Evolutionary conservation across 1,139 yeast species (phyloP), one percentile per base, ranked within the genome.

Genomic region (Nakaseomyces nivariensis): DNA sequence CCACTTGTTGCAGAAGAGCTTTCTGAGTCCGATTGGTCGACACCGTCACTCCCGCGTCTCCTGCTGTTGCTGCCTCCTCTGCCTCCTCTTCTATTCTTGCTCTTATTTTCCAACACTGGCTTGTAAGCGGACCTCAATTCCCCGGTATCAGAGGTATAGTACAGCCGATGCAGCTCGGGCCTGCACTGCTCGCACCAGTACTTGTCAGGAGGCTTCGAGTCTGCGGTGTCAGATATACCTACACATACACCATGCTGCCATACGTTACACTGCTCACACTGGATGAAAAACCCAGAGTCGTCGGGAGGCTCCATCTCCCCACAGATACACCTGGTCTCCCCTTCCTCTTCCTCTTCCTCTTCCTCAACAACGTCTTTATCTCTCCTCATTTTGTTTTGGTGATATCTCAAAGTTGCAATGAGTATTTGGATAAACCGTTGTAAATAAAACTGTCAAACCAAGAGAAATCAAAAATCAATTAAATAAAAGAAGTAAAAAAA

Each of bases 181-280:
- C 82, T 79, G 70, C 97, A 92, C 59, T 72, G 68, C 64, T 92
- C 98, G 72, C 97, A 90, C 85, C 88, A 87, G 67, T 90, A 90
- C 65, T 85, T 85, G 52, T 89, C 96, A 1, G 96, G 96, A 0
- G 88, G 88, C 51, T 79, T 83, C 24, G 34, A 49, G 34, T 79
- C 82, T 56, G 81, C 85, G 47, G 78, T 60, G 24, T 54, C 77
- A 54, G 56, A 51, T 26, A 64, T 64, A 1, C 96, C 95, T 41
- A 92, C 97, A 71, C 98, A 92, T 68, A 75, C 89, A 3, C 97
- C 97, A 66, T 92, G 98, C 68, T 92, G 97, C 98, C 97, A 92
- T 9, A 84, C 96, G 27, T 88, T 81, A 69, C 98, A 92, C 55
- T 77, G 75, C 59, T 92, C 97, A 73, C 98, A 92, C 52, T 82